Base-by-base conservation (phyloP, 768 basidiomycete species). In the Amanita phalloides region DNA sequence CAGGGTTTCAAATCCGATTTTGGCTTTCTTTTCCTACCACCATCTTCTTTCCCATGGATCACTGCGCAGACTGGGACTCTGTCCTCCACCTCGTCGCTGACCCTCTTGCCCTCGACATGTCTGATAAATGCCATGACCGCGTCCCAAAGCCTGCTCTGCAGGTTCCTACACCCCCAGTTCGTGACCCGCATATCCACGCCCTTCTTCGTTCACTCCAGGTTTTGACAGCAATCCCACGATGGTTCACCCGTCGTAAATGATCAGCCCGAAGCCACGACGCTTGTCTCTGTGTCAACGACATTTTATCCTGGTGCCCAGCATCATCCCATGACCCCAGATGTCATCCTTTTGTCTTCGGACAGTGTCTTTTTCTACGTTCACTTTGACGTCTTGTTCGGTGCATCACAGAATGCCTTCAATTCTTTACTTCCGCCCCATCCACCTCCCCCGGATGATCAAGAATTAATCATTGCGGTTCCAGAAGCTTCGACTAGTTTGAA, bases 321-420 rank as follows among this genome's bases (percentile, higher is more conserved):
- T 54, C 70, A 77, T 33, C 58, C 75, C 0, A 62, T 73, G n/a
- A 71, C 73, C 1, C 79, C 84, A 1, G 84, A 91, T 61, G 57
- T 80, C 41, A 72, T 84, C 57, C 66, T 89, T 46, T 68, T 89
- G 50, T 82, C 86, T 2, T 73, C 79, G 26, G 90, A 92, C 60
- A 75, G 77, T 14, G 86, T 92, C 37, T 88, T 89, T 66, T 92
- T 92, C 73, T 90, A 90, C 60, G 82, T 83, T 5, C 86, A 90
- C 62, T 68, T 72, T 0, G 68, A 78, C 39, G 58, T 78, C 48
- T 68, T 91, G 39, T 71, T 84, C 32, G 60, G 66, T 2, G 73
- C 71, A 9, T 91, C 90, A 10, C 66, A 69, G 30, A 91, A 89
- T 56, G 67, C 64, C 10, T 90, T 90, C 66, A 73, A 75, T 43